A percentile compares a stretch with the other conserved stretches of the same genome.
Conservation (phyloP, 805 yeast species). For the Dipodascus albidus region DNA sequence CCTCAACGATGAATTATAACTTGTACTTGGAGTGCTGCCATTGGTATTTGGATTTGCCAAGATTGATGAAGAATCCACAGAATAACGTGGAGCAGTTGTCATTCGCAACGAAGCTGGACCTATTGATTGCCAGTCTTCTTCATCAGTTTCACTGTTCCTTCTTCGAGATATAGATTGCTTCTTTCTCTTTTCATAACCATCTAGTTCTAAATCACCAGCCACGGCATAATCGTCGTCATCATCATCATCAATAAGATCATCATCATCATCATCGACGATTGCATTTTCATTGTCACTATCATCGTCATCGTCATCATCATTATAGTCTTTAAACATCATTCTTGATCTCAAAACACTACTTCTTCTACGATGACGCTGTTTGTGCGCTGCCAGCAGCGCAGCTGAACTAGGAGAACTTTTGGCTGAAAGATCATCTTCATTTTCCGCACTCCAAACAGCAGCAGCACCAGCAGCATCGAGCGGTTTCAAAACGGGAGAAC, state of each 20-base stretch:
- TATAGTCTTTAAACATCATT: background rate
- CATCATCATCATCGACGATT: background rate
- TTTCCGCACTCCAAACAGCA: constrained; percentile 36
- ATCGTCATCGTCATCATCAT: constrained; percentile 1
- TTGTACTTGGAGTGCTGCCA: background rate
- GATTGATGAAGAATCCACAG: background rate
- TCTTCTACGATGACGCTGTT: constrained; percentile 1
- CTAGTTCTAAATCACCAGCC: constrained; percentile 23
- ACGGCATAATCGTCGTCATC: constrained; percentile 9
- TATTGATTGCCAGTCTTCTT: constrained; percentile 90
- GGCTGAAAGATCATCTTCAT: constrained; percentile 60
- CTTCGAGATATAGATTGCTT: constrained; percentile 8
- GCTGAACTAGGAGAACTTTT: constrained; percentile 20
- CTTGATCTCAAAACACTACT: background rate
- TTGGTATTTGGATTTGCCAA: background rate
- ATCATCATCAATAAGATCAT: background rate
- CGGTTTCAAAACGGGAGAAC: constrained; percentile 24
- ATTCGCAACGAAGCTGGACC: constrained; percentile 63
- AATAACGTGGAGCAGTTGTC: constrained; percentile 3
- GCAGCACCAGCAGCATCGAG: constrained; percentile 13
- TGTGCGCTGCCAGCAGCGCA: constrained; percentile 2
- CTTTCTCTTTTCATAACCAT: constrained; percentile 23
- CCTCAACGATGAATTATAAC: background rate
- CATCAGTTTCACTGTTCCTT: constrained; percentile 68
- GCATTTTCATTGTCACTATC: background rate